Evolutionary conservation across 1,284 basidiomycete species (phyloP).

Genomic region (Cutaneotrichosporon dermatis): DNA sequence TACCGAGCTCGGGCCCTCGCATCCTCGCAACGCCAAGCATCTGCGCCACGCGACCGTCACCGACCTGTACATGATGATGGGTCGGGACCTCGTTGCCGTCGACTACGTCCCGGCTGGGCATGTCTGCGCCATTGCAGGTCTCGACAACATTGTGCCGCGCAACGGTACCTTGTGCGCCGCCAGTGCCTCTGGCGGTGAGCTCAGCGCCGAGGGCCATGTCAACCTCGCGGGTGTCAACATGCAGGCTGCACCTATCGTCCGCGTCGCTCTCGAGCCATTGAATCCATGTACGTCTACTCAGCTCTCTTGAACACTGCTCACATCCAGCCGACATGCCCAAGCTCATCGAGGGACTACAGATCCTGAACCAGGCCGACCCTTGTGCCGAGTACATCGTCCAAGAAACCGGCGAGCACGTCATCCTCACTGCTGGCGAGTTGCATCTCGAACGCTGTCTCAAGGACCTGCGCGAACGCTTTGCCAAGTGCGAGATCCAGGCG

Average conservation of each 20-base stretch:
- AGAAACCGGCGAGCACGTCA: constrained; percentile 95
- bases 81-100: constrained; percentile 81
- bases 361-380: constrained; percentile 93
- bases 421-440: constrained; percentile 91
- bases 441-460: constrained; percentile 96
- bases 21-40: constrained; percentile 68
- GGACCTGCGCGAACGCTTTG: constrained; percentile 91
- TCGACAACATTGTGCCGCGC: constrained; percentile 85
- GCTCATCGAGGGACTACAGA: constrained; percentile 77
- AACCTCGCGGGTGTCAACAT: constrained; percentile 77
- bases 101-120: constrained; percentile 86
- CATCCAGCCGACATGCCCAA: constrained; percentile 78
- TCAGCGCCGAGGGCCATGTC: constrained; percentile 54
- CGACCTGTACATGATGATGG: constrained; percentile 96
- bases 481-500: constrained; percentile 83
- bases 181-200: constrained; percentile 42
- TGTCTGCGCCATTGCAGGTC: constrained; percentile 86
- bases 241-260: constrained; percentile 81
- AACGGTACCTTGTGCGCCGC: constrained; percentile 85
- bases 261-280: constrained; percentile 87
- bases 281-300: constrained; percentile 55
- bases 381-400: constrained; percentile 97
- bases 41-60: constrained; percentile 61
- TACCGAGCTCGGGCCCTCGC: constrained; percentile 59
- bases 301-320: constrained; percentile 3